These are phyloP conservation scores for Spinellus fusiger DNA, from an alignment of 192 early-diverging fungal species.

Conservation along the genomic window DNA sequence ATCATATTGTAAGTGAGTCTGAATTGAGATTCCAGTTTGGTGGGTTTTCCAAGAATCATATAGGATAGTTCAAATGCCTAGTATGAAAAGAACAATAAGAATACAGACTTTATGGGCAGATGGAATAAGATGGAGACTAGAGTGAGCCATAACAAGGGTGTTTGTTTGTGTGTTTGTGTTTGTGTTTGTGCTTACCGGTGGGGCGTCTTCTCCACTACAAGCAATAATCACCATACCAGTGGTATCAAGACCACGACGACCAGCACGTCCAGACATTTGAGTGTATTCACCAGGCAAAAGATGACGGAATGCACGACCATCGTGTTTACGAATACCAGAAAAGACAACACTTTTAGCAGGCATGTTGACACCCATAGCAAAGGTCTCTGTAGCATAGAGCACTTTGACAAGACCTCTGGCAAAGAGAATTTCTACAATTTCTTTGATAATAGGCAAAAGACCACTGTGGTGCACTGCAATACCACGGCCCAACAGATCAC, in stretches of 20 bases:
- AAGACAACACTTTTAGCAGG: slow-evolving; percentile 93
- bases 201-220: slow-evolving; percentile 45
- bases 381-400: slow-evolving; percentile 97
- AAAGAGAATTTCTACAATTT: slow-evolving; percentile 97
- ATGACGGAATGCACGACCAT: slow-evolving; percentile 82
- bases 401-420: slow-evolving; percentile 82
- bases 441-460: slow-evolving; percentile 94
- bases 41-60: slow-evolving; percentile 84
- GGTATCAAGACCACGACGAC: slow-evolving; percentile 86
- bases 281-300: slow-evolving; percentile 95
- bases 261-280: slow-evolving; percentile 98
- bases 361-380: slow-evolving; percentile 99
- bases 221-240: slow-evolving; percentile 92
- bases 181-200: too few relatives aligned
- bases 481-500: slow-evolving; percentile 80
- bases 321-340: slow-evolving; percentile 86
- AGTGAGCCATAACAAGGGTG: neutral
- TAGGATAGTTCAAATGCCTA: slow-evolving; percentile 51
- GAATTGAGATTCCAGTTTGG: slow-evolving; percentile 93
- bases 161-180: too few relatives aligned
- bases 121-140: neutral
- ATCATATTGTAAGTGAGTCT: slow-evolving; percentile 98
- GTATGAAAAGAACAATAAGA: neutral
- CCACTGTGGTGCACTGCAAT: slow-evolving; percentile 98
- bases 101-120: neutral